Percentiles rank a stretch among this genome's conserved stretches.
phyloP scores from a whole-genome alignment of 306 rosid genomes.

The Sicyos baderoa region DNA sequence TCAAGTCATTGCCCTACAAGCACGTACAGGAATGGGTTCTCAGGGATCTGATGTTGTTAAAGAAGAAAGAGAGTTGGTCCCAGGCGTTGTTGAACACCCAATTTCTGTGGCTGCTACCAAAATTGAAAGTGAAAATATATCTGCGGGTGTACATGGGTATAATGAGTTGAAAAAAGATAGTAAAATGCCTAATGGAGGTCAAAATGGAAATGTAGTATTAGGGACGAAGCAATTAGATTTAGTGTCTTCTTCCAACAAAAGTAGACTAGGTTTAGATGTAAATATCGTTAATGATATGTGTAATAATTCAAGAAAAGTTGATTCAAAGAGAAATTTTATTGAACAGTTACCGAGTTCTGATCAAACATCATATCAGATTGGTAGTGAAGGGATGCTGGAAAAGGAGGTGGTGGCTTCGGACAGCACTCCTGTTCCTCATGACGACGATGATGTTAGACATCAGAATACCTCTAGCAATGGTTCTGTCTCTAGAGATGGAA shows the following conservation, averaged over 20 bases:
- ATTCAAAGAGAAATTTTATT: conserved; percentile 38
- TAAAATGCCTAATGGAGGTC: conserved; percentile 51
- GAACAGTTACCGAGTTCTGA: conserved; percentile 45
- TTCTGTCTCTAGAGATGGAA: conserved; percentile 34
- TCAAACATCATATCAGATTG: conserved; percentile 28
- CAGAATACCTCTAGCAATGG: conserved; percentile 34
- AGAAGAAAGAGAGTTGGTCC: conserved; percentile 34
- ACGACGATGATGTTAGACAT: conserved; percentile 31
- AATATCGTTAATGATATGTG: conserved; percentile 58
- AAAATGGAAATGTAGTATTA: conserved; percentile 41
- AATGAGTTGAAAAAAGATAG: conserved; percentile 43
- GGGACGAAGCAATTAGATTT: conserved; percentile 50
- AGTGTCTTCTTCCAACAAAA: conserved; percentile 49
- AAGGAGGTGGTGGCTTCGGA: conserved; percentile 28
- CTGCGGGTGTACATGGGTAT: conserved; percentile 57
- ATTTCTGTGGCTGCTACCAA: conserved; percentile 35
- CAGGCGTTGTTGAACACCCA: conserved; percentile 33
- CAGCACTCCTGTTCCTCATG: conserved; percentile 30
- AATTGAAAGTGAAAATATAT: conserved; percentile 43
- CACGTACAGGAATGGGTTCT: too few relatives aligned
- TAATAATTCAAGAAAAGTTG: conserved; percentile 36
- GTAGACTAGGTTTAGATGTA: conserved; percentile 82
- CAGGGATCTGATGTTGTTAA: conserved; percentile 24
- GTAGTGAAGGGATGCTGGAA: conserved; percentile 40
- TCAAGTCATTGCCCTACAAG: too few relatives aligned